Base-by-base conservation (phyloP, 805 yeast species). In the Suhomyces faveliae region DNA sequence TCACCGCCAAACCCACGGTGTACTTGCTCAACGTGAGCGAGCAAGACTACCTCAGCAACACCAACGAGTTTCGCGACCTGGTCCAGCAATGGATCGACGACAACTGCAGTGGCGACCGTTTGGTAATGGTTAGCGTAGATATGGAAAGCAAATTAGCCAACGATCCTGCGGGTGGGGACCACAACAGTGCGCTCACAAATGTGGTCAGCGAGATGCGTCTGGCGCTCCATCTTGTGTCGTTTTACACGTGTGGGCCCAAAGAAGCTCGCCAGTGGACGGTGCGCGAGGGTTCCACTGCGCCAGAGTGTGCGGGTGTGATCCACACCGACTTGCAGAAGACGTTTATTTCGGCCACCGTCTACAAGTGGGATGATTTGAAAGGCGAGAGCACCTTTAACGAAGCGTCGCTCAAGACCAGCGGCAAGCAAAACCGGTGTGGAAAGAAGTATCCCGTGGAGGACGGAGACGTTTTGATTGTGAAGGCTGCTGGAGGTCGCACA, bases 261-360 rank as follows among this genome's bases (percentile, higher is more conserved):
- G 96, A 90, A 67, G 91, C 87, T 8, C 74, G 92, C 60, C 96
- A 90, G 64, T 90, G 97, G 97, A 86, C 90, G 13, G 76, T 90
- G 46, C 77, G 91, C 61, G 74, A 75, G 44, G 88, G 89, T 24
- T 78, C 86, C 13, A 78, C 81, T 30, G 96, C 96, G 1, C 91
- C 92, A 33, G 87, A 87, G 52, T 96, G 96, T 2, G 97, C 97
- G 0, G 95, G 91, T 19, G 84, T 85, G 27, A 90, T 90, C 50
- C 97, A 90, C 63, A 85, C 89, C 6, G 97, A 89, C 63, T 69
- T 89, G 47, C 84, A 85, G 68, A 80, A 84, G 58, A 87, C 95
- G 0, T 90, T 90, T 63, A 81, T 90, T 41, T 79, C 81, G 60
- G 95, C 94, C 8, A 82, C 84, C 48, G 87, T 90, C 23, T 76